Evolutionary conservation across 129 eudicot species (phyloP).

Genomic region (Ambrosia trifida): DNA sequence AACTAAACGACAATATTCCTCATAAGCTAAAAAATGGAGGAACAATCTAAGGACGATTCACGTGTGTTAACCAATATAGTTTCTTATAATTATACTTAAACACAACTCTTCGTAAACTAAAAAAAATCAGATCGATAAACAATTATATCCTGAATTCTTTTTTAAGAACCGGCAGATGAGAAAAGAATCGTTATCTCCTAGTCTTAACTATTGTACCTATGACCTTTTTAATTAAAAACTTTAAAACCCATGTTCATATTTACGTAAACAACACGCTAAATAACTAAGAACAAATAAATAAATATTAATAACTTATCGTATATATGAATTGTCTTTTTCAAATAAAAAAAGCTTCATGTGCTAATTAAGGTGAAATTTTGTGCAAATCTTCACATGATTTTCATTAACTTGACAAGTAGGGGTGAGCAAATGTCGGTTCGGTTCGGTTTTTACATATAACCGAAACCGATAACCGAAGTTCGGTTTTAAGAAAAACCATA

Average conservation of each 20-base stretch:
- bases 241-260: slow-evolving; percentile 18
- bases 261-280: slow-evolving; percentile 7
- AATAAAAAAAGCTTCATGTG: slow-evolving; percentile 10
- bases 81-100: neutral
- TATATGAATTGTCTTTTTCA: slow-evolving; percentile 20
- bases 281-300: neutral
- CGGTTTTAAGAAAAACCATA: no score
- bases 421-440: no score
- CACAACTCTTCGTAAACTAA: slow-evolving; percentile 3
- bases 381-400: neutral
- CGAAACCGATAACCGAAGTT: no score
- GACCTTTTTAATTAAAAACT: slow-evolving; percentile 7
- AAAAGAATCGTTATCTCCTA: slow-evolving; percentile 15
- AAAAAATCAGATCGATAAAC: slow-evolving; percentile 1
- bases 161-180: slow-evolving; percentile 36
- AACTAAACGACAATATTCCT: slow-evolving; percentile 23
- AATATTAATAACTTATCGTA: neutral
- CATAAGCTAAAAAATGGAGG: slow-evolving; percentile 7
- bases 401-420: neutral
- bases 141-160: neutral
- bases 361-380: slow-evolving; percentile 19
- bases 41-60: slow-evolving; percentile 19
- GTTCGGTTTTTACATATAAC: no score
- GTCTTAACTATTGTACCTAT: slow-evolving; percentile 11
- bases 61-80: slow-evolving; percentile 16